A percentile compares a stretch with the other conserved stretches of the same genome.
Conservation (phyloP, 768 basidiomycete genomes). For the Podaxis sp. region DNA sequence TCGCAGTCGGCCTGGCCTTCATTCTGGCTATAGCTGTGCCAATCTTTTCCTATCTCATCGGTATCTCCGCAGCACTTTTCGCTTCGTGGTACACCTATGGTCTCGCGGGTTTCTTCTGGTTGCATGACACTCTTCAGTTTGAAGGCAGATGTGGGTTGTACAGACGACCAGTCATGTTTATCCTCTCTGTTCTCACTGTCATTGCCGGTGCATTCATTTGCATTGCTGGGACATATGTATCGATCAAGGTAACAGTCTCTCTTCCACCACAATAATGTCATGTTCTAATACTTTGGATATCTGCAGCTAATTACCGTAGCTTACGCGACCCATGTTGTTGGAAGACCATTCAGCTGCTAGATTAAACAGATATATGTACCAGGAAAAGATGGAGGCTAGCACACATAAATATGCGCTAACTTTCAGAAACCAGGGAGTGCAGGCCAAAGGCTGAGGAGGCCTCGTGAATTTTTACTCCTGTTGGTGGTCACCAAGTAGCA, state of each 20-base stretch:
- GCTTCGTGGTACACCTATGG: slow-evolving; percentile 63
- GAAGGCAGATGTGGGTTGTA: slow-evolving; percentile 35
- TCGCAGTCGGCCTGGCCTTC: slow-evolving; percentile 40
- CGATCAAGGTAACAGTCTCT: slow-evolving; percentile 41
- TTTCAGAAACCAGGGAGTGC: neutral
- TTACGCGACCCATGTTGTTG: slow-evolving; percentile 40
- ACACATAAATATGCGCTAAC: neutral
- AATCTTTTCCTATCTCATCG: slow-evolving; percentile 54
- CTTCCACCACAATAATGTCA: neutral
- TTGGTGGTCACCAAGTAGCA: too few species aligned
- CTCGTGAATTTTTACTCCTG: too few species aligned
- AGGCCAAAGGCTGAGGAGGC: too few species aligned
- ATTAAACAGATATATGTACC: neutral
- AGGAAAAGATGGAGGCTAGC: neutral
- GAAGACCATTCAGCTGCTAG: slow-evolving; percentile 47
- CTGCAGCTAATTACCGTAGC: slow-evolving; percentile 46
- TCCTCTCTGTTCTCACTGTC: slow-evolving; percentile 42
- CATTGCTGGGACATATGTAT: slow-evolving; percentile 52
- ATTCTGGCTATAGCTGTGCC: slow-evolving; percentile 51
- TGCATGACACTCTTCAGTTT: slow-evolving; percentile 46
- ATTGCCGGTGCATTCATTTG: slow-evolving; percentile 52
- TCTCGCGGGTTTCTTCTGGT: slow-evolving; percentile 53
- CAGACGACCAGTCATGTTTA: slow-evolving; percentile 31
- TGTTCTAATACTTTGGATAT: neutral
- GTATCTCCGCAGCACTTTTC: slow-evolving; percentile 52